These are phyloP conservation scores for Linnemannia zychae DNA, from an alignment of 192 early-diverging fungal species.

Conservation along the genomic window DNA sequence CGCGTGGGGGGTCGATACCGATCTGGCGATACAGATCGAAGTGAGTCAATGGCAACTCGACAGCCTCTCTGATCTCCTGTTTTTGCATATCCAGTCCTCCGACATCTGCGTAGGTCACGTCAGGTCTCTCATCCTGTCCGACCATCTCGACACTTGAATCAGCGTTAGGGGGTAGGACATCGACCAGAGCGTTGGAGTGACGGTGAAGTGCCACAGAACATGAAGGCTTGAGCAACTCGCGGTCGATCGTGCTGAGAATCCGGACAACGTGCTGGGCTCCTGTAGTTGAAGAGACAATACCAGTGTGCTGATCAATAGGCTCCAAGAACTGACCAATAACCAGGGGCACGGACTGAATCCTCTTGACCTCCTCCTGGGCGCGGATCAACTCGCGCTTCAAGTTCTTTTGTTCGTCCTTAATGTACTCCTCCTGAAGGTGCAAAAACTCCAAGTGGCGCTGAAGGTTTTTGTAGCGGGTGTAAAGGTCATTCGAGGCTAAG, in stretches of 20 bases:
- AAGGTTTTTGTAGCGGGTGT: slow-evolving; percentile 94
- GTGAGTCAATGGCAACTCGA: slow-evolving; percentile 97
- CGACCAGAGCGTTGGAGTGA: slow-evolving; percentile 97
- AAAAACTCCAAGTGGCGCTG: slow-evolving; percentile 96
- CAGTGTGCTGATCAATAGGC: slow-evolving; percentile 96
- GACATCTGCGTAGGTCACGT: slow-evolving; percentile 85
- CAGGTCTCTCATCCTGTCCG: slow-evolving; percentile 82
- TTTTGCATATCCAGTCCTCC: slow-evolving; percentile 93
- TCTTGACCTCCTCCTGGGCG: slow-evolving; percentile 98
- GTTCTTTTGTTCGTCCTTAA: slow-evolving; percentile 99
- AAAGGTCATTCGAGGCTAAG: slow-evolving; percentile 86
- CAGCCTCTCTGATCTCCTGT: slow-evolving; percentile 95
- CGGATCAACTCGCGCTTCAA: slow-evolving; percentile 94
- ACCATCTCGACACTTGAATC: slow-evolving; percentile 93
- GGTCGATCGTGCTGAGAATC: slow-evolving; percentile 97
- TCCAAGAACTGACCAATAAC: slow-evolving; percentile 99
- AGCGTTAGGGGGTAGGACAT: slow-evolving; percentile 96
- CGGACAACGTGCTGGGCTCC: slow-evolving; percentile 93
- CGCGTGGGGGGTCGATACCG: slow-evolving; percentile 98
- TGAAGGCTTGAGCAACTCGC: slow-evolving; percentile 95
- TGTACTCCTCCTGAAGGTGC: slow-evolving; percentile 98
- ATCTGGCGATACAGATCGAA: slow-evolving; percentile 99
- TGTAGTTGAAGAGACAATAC: slow-evolving; percentile 95
- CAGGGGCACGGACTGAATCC: slow-evolving; percentile 97
- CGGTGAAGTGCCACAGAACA: slow-evolving; percentile 95